Evolutionary conservation across 2,329 filamentous ascomycete species (phyloP), one percentile per base, ranked within the genome.

Genomic region (Proliferodiscus dingleyae): DNA sequence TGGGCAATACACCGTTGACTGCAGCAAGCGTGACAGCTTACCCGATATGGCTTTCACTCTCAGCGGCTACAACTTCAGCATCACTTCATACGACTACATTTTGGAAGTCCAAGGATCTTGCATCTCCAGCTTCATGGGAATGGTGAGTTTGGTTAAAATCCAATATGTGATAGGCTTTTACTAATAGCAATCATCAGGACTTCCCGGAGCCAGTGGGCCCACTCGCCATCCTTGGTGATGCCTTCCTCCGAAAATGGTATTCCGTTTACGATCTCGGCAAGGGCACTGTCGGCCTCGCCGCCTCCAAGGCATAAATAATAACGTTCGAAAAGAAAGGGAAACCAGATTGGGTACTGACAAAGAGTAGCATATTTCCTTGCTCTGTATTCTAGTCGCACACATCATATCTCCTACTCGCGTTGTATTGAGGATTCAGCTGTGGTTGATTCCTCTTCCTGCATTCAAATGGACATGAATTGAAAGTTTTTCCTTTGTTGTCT

Each of bases 41-140:
- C 90, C 93, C 55, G 90, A 97, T 63, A 78, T 98, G 59, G 89
- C 85, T 60, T 97, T 98, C 72, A 90, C 79, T 55, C 81, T 98
- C 40, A 82, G 80, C 57, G 93, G 93, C 55, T 81, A 95, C 73
- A 87, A 96, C 75, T 98, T 97, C 76, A 85, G 83, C 65, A 95
- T 98, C 59, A 74, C 77, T 46, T 73, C 93, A 13, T 85, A 85
- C 56, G 93, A 98, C 73, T 98, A 98, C 75, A 90, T 96, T 59
- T 83, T 98, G 32, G 90, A 98, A 71, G 81, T 96, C 34, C 87
- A 90, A 65, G 93, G 91, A 60, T 91, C 85, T 66, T 98, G 93
- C 71, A 95, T 98, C 70, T 96, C 89, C 52, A 87, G 89, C 59
- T 95, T 98, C 74, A 94, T 95, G 82, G 90, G 89, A 61, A 95